phyloP scores from a whole-genome alignment of 2,329 filamentous ascomycete species.

The Mollisiaceae sp. region DNA sequence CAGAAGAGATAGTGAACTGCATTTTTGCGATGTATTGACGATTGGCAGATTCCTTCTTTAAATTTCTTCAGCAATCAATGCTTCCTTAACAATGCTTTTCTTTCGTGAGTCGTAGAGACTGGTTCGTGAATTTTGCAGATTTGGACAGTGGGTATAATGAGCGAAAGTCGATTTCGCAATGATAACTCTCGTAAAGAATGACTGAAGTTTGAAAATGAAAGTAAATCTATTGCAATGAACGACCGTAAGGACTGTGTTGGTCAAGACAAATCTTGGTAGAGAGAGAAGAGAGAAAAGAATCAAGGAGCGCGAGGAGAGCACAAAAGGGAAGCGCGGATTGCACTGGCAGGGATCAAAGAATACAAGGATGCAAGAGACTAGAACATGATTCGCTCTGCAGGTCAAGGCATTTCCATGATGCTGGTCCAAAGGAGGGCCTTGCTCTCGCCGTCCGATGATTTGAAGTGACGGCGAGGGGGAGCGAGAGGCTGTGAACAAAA shows the following conservation, averaged over 20 bases:
- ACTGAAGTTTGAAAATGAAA: slow-evolving; percentile 40
- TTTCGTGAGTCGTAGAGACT: slow-evolving; percentile 15
- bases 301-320: slow-evolving; percentile 21
- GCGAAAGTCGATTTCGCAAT: slow-evolving; percentile 44
- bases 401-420: slow-evolving; percentile 19
- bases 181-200: slow-evolving; percentile 40
- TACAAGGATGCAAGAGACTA: slow-evolving; percentile 26
- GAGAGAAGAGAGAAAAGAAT: slow-evolving; percentile 29
- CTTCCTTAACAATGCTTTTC: slow-evolving; percentile 27
- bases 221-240: slow-evolving; percentile 34
- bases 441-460: slow-evolving; percentile 11
- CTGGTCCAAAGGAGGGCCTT: slow-evolving; percentile 8
- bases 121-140: slow-evolving; percentile 19
- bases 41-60: slow-evolving; percentile 16
- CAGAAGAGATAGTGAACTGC: slow-evolving; percentile 39
- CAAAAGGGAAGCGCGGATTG: slow-evolving; percentile 32
- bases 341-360: slow-evolving; percentile 22
- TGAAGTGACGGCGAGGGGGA: slow-evolving; percentile 13
- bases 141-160: slow-evolving; percentile 33
- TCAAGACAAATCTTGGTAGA: slow-evolving; percentile 39
- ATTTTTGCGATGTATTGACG: slow-evolving; percentile 34
- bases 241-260: slow-evolving; percentile 42
- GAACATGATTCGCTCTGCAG: slow-evolving; percentile 28
- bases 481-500: slow-evolving; percentile 7
- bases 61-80: slow-evolving; percentile 36